These are phyloP conservation scores for Suhomyces emberorum DNA, from an alignment of 805 yeast species.

Conservation along the genomic window DNA sequence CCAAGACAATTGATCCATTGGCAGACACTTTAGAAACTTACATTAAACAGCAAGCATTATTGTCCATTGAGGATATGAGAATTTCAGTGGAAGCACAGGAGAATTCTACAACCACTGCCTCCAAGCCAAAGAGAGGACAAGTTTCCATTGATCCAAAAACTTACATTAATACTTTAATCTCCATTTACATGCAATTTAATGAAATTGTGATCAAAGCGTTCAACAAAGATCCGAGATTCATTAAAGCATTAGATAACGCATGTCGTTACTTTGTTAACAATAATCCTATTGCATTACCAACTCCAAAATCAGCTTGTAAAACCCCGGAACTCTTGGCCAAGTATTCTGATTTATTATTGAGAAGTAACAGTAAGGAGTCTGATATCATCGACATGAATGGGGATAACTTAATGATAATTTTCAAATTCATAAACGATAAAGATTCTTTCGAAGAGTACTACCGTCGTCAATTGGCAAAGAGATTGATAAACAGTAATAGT, in stretches of 20 bases:
- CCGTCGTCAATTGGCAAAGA: slow-evolving; percentile 81
- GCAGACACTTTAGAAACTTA: slow-evolving; percentile 70
- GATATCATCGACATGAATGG: slow-evolving; percentile 71
- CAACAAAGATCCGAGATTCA: slow-evolving; percentile 70
- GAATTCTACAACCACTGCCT: slow-evolving; percentile 9
- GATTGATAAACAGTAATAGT: slow-evolving; percentile 84
- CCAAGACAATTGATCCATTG: slow-evolving; percentile 72
- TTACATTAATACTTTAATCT: slow-evolving; percentile 74
- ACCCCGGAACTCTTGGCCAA: slow-evolving; percentile 92
- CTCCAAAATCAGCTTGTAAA: slow-evolving; percentile 57
- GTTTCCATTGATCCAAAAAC: slow-evolving; percentile 61
- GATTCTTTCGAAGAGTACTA: slow-evolving; percentile 94
- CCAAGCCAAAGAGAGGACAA: slow-evolving; percentile 13
- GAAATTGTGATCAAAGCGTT: slow-evolving; percentile 65
- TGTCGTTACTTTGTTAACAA: slow-evolving; percentile 80
- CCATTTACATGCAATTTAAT: slow-evolving; percentile 65
- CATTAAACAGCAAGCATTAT: slow-evolving; percentile 50
- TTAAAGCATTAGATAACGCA: slow-evolving; percentile 85
- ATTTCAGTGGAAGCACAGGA: slow-evolving; percentile 27
- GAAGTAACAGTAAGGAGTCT: slow-evolving; percentile 65
- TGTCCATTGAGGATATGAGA: slow-evolving; percentile 53
- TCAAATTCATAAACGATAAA: slow-evolving; percentile 86
- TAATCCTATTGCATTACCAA: slow-evolving; percentile 74
- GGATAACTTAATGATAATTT: slow-evolving; percentile 81
- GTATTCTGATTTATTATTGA: slow-evolving; percentile 80